Conservation (phyloP, 441 rosid species). For the Brassica hybrid region DNA sequence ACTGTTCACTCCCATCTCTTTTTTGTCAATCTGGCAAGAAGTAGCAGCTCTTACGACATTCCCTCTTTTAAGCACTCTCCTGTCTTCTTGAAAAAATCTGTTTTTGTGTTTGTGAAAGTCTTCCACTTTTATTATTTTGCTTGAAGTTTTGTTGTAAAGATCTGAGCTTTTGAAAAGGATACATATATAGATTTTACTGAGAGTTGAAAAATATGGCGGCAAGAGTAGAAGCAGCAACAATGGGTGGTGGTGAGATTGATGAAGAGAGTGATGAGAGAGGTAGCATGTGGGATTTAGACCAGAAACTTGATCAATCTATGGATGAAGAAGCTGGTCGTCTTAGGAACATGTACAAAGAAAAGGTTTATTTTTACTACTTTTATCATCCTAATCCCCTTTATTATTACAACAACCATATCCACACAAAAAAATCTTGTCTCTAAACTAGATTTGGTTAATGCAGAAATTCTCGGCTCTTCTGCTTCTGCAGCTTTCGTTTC, state of each 20-base stretch:
- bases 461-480: slow-evolving; percentile 46
- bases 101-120: neutral
- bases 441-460: slow-evolving; percentile 5
- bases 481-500: slow-evolving; percentile 49
- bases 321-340: slow-evolving; percentile 98
- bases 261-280: slow-evolving; percentile 71
- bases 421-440: slow-evolving; percentile 1
- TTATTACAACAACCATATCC: neutral
- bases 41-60: slow-evolving; percentile 33
- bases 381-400: neutral
- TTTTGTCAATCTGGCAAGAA: slow-evolving; percentile 15
- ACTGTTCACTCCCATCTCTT: slow-evolving; percentile 3
- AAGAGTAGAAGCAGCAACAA: slow-evolving; percentile 51
- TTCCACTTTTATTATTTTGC: neutral
- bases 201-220: slow-evolving; percentile 50
- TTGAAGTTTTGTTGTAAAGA: neutral
- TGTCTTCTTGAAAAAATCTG: neutral
- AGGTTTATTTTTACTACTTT: slow-evolving; percentile 49
- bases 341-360: slow-evolving; percentile 82
- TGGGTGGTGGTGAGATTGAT: slow-evolving; percentile 45
- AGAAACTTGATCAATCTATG: slow-evolving; percentile 98
- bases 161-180: slow-evolving; percentile 12
- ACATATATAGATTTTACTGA: neutral
- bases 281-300: slow-evolving; percentile 96
- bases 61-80: slow-evolving; percentile 10